Evolutionary conservation across 495 filamentous ascomycete genomes (phyloP).

Genomic region (Podospora sp.): DNA sequence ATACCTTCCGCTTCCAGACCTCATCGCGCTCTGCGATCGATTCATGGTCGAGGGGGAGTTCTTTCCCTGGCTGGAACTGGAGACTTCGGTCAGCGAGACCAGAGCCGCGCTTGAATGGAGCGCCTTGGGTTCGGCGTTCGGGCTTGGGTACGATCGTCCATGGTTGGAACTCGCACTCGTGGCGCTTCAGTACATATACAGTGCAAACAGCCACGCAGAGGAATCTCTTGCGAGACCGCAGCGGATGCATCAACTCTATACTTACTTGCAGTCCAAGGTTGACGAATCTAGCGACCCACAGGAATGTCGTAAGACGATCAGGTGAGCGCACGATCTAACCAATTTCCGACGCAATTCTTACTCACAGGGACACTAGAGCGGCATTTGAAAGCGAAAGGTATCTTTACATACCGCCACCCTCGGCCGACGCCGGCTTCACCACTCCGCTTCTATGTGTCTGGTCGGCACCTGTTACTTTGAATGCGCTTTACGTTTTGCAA

Average conservation of each 20-base stretch:
- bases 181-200: neutral
- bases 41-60: slow-evolving; percentile 16
- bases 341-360: neutral
- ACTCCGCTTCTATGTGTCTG: neutral
- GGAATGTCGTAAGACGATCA: neutral
- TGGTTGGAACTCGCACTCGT: neutral
- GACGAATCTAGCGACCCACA: neutral
- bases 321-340: too few species aligned
- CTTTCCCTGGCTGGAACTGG: slow-evolving; percentile 19
- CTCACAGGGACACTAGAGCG: slow-evolving; percentile 26
- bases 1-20: slow-evolving; percentile 17
- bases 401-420: neutral
- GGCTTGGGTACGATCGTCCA: slow-evolving; percentile 7
- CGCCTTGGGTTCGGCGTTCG: slow-evolving; percentile 9
- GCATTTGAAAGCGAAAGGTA: slow-evolving; percentile 23
- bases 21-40: neutral
- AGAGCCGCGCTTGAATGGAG: neutral
- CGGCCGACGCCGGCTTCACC: neutral
- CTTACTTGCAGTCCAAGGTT: slow-evolving; percentile 19
- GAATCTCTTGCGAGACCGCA: slow-evolving; percentile 5
- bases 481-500: slow-evolving; percentile 2
- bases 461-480: neutral
- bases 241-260: slow-evolving; percentile 5
- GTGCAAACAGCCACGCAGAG: neutral
- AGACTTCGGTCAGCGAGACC: neutral